phyloP scores from a whole-genome alignment of 306 rosid species.

The Alnus rubra region DNA sequence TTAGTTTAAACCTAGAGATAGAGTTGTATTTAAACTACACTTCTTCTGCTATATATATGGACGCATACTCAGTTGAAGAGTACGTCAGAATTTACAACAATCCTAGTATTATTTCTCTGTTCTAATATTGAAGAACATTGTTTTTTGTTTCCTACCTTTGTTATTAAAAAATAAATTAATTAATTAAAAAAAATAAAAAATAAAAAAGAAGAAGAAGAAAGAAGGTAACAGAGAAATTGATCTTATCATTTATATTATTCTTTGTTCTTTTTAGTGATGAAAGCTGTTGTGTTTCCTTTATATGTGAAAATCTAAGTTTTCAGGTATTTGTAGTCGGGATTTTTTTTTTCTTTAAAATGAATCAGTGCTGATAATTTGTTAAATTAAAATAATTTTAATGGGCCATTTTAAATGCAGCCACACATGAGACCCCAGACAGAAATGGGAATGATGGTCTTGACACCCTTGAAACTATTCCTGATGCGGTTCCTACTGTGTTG shows the following conservation, averaged over 20 bases:
- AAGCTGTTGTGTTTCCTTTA: not conserved
- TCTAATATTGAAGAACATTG: not conserved
- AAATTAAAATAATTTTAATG: constrained; percentile 11
- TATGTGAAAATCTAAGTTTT: constrained; percentile 18
- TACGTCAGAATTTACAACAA: too few relatives aligned
- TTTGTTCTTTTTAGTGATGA: not conserved
- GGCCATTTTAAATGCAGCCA: constrained; percentile 54
- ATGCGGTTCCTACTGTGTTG: constrained; percentile 79
- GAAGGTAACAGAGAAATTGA: not conserved
- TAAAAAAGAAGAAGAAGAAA: too few relatives aligned
- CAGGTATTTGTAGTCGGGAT: not conserved
- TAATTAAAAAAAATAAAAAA: too few relatives aligned
- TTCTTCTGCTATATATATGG: too few relatives aligned
- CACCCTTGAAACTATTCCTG: constrained; percentile 85
- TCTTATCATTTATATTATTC: not conserved
- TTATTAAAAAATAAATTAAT: too few relatives aligned
- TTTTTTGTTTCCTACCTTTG: constrained; percentile 1
- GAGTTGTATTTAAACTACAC: too few relatives aligned
- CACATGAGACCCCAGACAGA: constrained; percentile 44
- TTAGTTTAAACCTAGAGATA: too few relatives aligned
- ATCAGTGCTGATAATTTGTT: constrained; percentile 5
- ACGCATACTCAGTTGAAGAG: too few relatives aligned
- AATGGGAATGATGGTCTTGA: constrained; percentile 64
- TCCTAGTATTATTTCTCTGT: too few relatives aligned
- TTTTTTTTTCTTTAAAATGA: not conserved